Conservation (phyloP, 306 rosid genomes). For the Acmispon strigosus region DNA sequence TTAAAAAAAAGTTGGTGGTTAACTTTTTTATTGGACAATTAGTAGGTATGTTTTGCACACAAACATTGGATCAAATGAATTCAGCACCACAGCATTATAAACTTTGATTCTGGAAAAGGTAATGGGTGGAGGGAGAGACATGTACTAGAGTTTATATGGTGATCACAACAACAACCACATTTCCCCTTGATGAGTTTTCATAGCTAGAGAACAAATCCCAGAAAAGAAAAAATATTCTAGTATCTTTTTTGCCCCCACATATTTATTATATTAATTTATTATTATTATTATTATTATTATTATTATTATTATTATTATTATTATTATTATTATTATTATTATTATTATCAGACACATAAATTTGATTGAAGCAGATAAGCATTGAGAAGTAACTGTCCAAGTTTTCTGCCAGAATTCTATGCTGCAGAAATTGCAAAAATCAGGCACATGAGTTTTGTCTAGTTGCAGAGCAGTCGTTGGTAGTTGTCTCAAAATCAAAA, state of each 20-base stretch:
- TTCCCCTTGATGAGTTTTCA: too few relatives aligned
- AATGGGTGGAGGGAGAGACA: background rate
- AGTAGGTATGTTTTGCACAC: too few relatives aligned
- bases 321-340: background rate
- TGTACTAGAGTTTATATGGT: background rate
- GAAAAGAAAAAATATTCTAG: too few relatives aligned
- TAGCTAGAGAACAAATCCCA: too few relatives aligned
- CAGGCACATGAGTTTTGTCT: constrained; percentile 16
- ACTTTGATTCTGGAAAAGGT: background rate
- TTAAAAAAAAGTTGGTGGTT: background rate
- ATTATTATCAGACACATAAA: background rate
- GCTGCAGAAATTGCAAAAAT: constrained; percentile 1
- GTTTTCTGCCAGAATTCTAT: background rate
- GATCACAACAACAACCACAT: background rate
- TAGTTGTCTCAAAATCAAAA: constrained; percentile 21
- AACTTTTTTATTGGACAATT: too few relatives aligned
- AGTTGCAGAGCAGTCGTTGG: constrained; percentile 10
- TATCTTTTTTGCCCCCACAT: too few relatives aligned
- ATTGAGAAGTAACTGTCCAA: constrained; percentile 1
- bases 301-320: background rate
- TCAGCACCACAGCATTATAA: background rate
- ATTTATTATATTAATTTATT: too few relatives aligned
- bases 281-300: background rate
- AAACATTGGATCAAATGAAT: background rate
- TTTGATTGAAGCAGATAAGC: constrained; percentile 14